Base-by-base conservation (phyloP, 768 basidiomycete species). In the Hypholoma fasciculare region DNA sequence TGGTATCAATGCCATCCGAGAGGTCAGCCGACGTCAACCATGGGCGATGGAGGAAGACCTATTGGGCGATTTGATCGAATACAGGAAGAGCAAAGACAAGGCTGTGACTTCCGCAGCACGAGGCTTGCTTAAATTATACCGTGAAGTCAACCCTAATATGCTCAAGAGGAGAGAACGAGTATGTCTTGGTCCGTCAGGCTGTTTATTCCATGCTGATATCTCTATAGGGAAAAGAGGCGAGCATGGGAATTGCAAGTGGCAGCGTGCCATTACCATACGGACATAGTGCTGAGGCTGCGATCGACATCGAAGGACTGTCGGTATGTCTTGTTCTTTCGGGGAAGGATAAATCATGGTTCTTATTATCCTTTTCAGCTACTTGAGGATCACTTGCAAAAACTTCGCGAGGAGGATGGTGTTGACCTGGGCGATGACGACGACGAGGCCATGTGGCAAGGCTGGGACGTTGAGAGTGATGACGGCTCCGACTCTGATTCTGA, bases 21-120 rank as follows among this genome's bases (percentile, higher is more conserved):
- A 98, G 71, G 85, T 99, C n/a, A 97, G 94, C 71, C 74, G 91
- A 34, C 74, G 96, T 39, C 97, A 99, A 69, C 94, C 96, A 4
- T 96, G 94, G 93, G 87, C 91, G 54, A 98, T 99, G 90, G 94
- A 96, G 63, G 93, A 94, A 63, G 96, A 98, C 66, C 72, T 98
- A 23, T 77, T 99, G 4, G 87, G 90, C 3, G 97, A 99, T 74
- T 72, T 99, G 61, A 84, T 98, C 52, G 96, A 94, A 73, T 99
- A 99, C 71, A 81, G 88, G 69, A 98, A 97, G 77, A 96, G 94
- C 65, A 85, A 88, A 65, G 97, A 98, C 73, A 98, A 98, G 76
- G 83, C 89, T 1, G 94, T 97, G 43, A 88, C 89, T 7, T 85
- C 92, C n/a, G 94, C 92, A 46, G 88, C 93, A 2, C 80, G 97